A percentile compares a stretch with the other conserved stretches of the same genome.
Conservation (phyloP, 495 filamentous ascomycete genomes). For the Penicillium cosmopolitanum region DNA sequence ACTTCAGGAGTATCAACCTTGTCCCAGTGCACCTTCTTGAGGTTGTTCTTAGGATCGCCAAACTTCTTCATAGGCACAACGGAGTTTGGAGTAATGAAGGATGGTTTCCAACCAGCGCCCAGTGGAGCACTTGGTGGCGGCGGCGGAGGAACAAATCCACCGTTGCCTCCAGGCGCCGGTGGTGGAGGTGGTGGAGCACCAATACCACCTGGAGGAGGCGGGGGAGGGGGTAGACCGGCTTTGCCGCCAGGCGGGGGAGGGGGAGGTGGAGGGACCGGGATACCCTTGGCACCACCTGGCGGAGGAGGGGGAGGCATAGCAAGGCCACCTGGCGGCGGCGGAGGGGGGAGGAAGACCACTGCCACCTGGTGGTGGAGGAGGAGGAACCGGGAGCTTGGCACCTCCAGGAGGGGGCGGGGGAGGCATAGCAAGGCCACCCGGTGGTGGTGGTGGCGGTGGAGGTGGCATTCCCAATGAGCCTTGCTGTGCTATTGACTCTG, state of each 20-base stretch:
- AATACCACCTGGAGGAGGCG: constrained; percentile 43
- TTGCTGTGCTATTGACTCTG: constrained; percentile 24
- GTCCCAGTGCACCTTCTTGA: constrained; percentile 99
- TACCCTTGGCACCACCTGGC: constrained; percentile 27
- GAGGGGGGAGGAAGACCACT: constrained; percentile 43
- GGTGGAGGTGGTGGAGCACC: constrained; percentile 60
- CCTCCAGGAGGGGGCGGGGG: constrained; percentile 34
- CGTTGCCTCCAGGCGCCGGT: constrained; percentile 45
- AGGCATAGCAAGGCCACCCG: constrained; percentile 31
- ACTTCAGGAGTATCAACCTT: constrained; percentile 94
- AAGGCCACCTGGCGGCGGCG: constrained; percentile 43
- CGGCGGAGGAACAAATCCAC: constrained; percentile 54
- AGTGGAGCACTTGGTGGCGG: constrained; percentile 60
- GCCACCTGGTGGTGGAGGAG: constrained; percentile 40
- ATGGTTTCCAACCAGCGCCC: constrained; percentile 58
- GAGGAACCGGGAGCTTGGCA: constrained; percentile 32
- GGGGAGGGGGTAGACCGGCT: constrained; percentile 27
- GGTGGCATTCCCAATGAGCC: constrained; percentile 46
- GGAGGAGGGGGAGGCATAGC: constrained; percentile 34
- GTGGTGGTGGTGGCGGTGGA: constrained; percentile 53
- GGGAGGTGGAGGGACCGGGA: constrained; percentile 43
- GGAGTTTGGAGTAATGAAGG: constrained; percentile 51
- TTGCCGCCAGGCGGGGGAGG: constrained; percentile 49
- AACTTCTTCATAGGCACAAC: constrained; percentile 56
- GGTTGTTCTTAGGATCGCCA: constrained; percentile 95